Base-by-base conservation (phyloP, 2,329 filamentous ascomycete species). In the Coniochaeta pulveracea region DNA sequence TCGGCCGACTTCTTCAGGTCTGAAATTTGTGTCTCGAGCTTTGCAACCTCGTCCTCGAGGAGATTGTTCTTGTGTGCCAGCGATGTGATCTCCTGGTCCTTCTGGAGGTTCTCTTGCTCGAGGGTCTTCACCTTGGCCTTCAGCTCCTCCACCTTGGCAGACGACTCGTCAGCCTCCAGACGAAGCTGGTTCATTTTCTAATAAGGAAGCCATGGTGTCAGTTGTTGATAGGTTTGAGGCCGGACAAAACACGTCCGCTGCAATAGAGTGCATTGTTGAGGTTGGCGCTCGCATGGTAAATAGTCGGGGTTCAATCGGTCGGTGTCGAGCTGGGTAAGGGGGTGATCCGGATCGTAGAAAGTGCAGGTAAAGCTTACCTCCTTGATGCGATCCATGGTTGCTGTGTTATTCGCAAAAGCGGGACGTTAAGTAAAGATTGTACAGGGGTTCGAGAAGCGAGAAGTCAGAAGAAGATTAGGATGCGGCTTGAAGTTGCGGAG, bases 11-110 rank as follows among this genome's bases (percentile, higher is more conserved):
- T 80, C 76, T 98, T 98, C 60, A 80, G 74, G 47, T 93, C 84
- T 66, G 85, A 85, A 60, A 94, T 72, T 50, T 69, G 65, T 43
- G 63, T 61, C 69, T 96, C 91, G 45, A 93, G 72, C 72, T 94
- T 94, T 68, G 95, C 89, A 47, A 94, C 80, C 58, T 96, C 86
- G 42, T 60, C 50, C 67, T 96, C 91, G 40, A 96, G 80, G 40
- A 94, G 71, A 52, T 78, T 76, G 66, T 94, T 95, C 71, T 89
- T 93, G 80, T 96, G 89, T 57, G 81, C 77, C 52, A 96, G 76
- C 34, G 91, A 96, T 46, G 84, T 93, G 61, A 96, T 93, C 61
- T 96, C 89, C 64, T 96, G 88, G 69, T 96, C 91, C 71, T 96
- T 96, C 56, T 81, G 72, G 42, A 94, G 72, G 61, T 86, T 94